A percentile compares a stretch with the other conserved stretches of the same genome.
These are phyloP conservation scores for Mucor mucedo DNA, from an alignment of 371 early-diverging fungal species.

Conservation along the genomic window DNA sequence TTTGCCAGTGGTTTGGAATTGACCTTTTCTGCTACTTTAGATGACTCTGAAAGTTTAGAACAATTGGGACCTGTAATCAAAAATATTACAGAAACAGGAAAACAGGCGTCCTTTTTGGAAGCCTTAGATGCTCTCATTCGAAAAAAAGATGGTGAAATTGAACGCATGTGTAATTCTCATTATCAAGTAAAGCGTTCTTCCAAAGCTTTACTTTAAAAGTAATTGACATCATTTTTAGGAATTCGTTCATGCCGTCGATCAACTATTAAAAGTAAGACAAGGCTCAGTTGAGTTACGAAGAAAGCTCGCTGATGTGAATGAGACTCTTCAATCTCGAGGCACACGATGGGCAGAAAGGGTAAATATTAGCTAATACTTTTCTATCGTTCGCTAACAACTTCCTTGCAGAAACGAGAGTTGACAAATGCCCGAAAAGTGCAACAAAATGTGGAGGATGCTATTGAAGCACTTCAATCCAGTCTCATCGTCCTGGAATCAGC, in stretches of 20 bases:
- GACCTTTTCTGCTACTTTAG: constrained; percentile 46
- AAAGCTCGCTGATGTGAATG: constrained; percentile 85
- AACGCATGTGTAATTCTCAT: constrained; percentile 94
- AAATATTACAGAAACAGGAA: constrained; percentile 85
- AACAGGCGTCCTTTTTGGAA: constrained; percentile 86
- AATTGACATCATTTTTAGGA: constrained; percentile 60
- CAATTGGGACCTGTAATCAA: constrained; percentile 91
- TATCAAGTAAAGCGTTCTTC: constrained; percentile 76
- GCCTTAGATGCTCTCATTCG: constrained; percentile 81
- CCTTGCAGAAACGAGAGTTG: constrained; percentile 86
- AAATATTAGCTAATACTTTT: constrained; percentile 1
- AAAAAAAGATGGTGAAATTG: constrained; percentile 96
- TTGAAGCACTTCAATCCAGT: constrained; percentile 84
- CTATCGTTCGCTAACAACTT: not conserved
- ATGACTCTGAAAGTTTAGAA: constrained; percentile 77
- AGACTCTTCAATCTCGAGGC: constrained; percentile 85
- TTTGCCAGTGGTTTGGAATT: constrained; percentile 38
- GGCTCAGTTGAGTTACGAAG: constrained; percentile 84
- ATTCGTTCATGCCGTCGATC: constrained; percentile 95
- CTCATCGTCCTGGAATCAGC: constrained; percentile 88
- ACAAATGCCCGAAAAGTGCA: constrained; percentile 83
- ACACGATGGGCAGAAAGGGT: constrained; percentile 79
- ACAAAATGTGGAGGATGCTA: constrained; percentile 87
- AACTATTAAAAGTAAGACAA: constrained; percentile 91
- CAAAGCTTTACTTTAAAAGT: not conserved